These are phyloP conservation scores for Penicillium sp. DNA, from an alignment of 2,329 filamentous ascomycete species.

Conservation along the genomic window DNA sequence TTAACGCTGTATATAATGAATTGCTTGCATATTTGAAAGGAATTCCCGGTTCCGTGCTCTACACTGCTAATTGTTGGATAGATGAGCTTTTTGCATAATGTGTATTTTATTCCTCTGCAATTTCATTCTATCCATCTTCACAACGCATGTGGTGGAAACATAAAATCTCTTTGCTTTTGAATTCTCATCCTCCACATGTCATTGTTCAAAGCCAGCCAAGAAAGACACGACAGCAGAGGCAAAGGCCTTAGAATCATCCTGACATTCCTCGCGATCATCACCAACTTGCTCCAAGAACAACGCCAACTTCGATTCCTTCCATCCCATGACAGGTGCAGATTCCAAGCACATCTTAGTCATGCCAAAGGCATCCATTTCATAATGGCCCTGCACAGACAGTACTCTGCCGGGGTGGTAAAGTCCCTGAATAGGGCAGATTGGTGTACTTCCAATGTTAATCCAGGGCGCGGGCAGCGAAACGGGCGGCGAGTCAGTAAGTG, in stretches of 20 bases:
- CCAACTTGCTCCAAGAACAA: conserved; percentile 27
- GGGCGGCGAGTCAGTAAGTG: conserved; percentile 21
- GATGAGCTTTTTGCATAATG: not conserved
- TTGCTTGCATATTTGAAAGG: no score
- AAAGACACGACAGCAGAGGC: conserved; percentile 27
- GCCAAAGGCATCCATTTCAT: conserved; percentile 28
- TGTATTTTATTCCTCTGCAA: not conserved
- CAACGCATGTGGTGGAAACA: not conserved
- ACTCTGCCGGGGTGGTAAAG: conserved; percentile 26
- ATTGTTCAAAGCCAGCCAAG: conserved; percentile 22
- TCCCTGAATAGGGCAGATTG: conserved; percentile 27
- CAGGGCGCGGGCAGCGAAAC: conserved; percentile 25
- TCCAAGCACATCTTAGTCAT: conserved; percentile 27
- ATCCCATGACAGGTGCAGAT: conserved; percentile 22
- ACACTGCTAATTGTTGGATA: not conserved
- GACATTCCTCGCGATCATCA: conserved; percentile 20
- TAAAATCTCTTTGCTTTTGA: not conserved
- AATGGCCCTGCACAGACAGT: conserved; percentile 27
- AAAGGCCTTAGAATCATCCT: conserved; percentile 26
- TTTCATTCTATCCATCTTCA: not conserved
- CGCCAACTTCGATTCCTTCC: conserved; percentile 27
- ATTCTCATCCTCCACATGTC: not conserved
- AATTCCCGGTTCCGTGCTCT: not conserved
- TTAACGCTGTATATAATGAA: not conserved
- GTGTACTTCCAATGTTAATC: conserved; percentile 28